Base-by-base conservation (phyloP, 23 red algal species). In the Gracilaria vermiculophylla region DNA sequence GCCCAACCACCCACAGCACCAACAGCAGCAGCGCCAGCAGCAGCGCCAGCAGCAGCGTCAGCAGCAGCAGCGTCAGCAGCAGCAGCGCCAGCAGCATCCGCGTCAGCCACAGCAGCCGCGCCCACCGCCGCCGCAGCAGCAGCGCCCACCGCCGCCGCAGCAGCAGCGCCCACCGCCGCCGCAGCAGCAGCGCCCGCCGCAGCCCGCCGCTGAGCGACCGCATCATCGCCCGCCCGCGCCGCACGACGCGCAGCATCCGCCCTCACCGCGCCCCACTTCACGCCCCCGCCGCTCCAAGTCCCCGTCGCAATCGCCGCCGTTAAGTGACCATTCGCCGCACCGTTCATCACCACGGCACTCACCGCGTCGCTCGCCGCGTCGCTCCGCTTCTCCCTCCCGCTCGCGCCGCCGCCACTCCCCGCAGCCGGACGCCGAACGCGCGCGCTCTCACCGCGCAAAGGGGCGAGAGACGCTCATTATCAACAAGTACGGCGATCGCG, bases 401-500 rank as follows among this genome's bases (percentile, higher is more conserved):
- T 52, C 78, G 53, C 15, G 56, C 13, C 51, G 54, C 16, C 27
- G 60, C 27, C 60, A 64, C 27, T 62, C 60, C 14, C 32, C 78
- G 53, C 78, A 64, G 54, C 51, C 78, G 12, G 78, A 58, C n/a
- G 9, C 24, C 53, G 36, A 62, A 14, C 48, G 65, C 65, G 33
- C 67, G 20, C 67, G 67, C 0, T 29, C 67, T 0, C 67, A 40
- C 39, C 67, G 67, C 13, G 40, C 20, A 4, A 48, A 42, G 67
- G 67, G 67, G 4, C 67, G 67, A 0, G 67, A 73, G 37, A 73
- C 67, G 67, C 67, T 73, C 20, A 42, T 73, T 24, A 73, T 73
- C 67, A 73, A 73, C 67, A 73, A 73, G 40, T 73, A 73, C 40
- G 67, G 67, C 40, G 67, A 73, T 23, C 67, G 67, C 13, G 67